A percentile compares a stretch with the other conserved stretches of the same genome.
Conservation (phyloP, 129 eudicot species). For the Flaveria linearis region DNA sequence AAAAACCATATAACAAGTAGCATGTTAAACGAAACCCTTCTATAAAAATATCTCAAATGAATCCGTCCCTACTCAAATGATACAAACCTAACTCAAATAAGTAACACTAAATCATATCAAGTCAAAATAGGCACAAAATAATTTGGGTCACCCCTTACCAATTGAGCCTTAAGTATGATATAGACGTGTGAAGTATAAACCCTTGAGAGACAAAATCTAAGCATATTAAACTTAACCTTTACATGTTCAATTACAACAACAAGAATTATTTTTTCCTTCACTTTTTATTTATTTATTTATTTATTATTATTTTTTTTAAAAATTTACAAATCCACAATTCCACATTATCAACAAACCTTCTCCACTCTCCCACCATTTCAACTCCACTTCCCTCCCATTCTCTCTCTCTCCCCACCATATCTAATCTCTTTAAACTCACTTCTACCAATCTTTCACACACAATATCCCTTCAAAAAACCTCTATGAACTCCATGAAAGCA, state of each 20-base stretch:
- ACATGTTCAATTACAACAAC: constrained; percentile 30
- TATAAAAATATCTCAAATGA: background rate
- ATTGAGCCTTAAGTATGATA: constrained; percentile 9
- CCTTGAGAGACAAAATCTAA: constrained; percentile 24
- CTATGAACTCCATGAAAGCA: constrained; percentile 29
- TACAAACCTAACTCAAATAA: constrained; percentile 5
- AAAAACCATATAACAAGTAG: too few relatives aligned
- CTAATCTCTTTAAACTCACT: constrained; percentile 36
- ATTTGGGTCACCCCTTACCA: background rate
- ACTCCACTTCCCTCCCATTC: constrained; percentile 42
- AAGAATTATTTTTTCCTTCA: constrained; percentile 3
- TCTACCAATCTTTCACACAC: constrained; percentile 11
- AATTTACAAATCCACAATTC: constrained; percentile 8
- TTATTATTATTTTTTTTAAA: too few relatives aligned
- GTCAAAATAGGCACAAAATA: background rate
- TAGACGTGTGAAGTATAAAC: constrained; percentile 14
- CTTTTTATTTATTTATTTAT: background rate
- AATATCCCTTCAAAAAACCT: constrained; percentile 13
- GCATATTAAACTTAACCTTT: constrained; percentile 6
- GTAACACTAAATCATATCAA: background rate
- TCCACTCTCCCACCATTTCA: constrained; percentile 41
- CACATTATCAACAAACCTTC: constrained; percentile 26
- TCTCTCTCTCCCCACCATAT: constrained; percentile 24
- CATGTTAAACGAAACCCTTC: background rate
- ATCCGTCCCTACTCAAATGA: background rate